A percentile compares a stretch with the other conserved stretches of the same genome.
These are phyloP conservation scores for Hortiboletus campestris DNA, from an alignment of 768 basidiomycete species.

Conservation along the genomic window DNA sequence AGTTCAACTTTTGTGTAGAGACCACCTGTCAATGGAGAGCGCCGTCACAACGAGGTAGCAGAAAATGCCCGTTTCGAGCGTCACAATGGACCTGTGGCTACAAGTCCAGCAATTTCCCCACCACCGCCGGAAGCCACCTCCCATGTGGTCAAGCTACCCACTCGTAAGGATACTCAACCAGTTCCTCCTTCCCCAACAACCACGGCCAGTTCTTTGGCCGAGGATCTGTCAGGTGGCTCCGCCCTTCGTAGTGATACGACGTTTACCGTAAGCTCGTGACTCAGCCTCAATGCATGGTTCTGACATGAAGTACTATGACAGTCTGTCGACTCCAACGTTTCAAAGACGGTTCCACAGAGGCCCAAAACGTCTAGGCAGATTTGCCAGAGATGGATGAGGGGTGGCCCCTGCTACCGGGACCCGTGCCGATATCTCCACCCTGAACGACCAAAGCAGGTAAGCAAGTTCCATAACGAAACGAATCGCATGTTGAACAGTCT, in stretches of 20 bases:
- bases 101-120: slow-evolving; percentile 5
- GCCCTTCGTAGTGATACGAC: slow-evolving; percentile 16
- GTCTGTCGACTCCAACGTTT: slow-evolving; percentile 19
- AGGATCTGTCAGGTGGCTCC: slow-evolving; percentile 15
- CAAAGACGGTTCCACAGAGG: neutral
- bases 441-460: slow-evolving; percentile 8
- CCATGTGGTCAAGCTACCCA: slow-evolving; percentile 12
- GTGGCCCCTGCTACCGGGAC: fast-evolving
- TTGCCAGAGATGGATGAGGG: slow-evolving; percentile 5
- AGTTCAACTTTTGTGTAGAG: slow-evolving; percentile 2
- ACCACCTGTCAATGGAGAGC: neutral
- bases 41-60: neutral
- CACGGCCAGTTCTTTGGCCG: slow-evolving; percentile 13
- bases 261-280: slow-evolving; percentile 14
- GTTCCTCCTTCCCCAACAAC: slow-evolving; percentile 15
- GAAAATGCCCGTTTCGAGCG: neutral
- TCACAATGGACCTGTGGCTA: neutral
- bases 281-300: neutral
- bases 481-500: neutral
- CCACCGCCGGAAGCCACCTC: neutral
- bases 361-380: fast-evolving
- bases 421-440: slow-evolving; percentile 15
- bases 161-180: neutral
- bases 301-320: neutral
- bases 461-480: neutral